Conservation (phyloP, 2,329 filamentous ascomycete species). For the Aspergillaceae sp. region DNA sequence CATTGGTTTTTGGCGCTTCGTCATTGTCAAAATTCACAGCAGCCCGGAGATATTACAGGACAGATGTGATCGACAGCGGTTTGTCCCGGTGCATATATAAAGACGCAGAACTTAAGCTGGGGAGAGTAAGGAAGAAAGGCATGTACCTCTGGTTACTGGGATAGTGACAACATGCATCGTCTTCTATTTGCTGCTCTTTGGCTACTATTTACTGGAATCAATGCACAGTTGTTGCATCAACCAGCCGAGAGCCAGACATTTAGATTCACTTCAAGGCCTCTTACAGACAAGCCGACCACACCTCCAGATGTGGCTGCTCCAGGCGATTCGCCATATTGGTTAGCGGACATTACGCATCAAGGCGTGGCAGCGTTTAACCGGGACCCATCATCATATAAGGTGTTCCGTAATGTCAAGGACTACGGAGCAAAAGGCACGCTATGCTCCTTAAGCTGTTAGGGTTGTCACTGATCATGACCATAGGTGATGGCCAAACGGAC, state of each 20-base stretch:
- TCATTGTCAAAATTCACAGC: not conserved
- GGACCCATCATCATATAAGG: constrained; percentile 16
- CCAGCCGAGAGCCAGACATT: constrained; percentile 6
- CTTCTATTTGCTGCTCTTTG: not conserved
- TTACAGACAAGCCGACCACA: not conserved
- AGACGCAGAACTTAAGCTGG: not conserved
- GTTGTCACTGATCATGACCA: not conserved
- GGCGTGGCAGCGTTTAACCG: constrained; percentile 21
- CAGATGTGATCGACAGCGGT: not conserved
- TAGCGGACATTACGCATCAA: constrained; percentile 24
- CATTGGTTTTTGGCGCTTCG: not conserved
- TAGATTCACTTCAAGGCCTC: constrained; percentile 1
- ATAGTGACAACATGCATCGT: constrained; percentile 1
- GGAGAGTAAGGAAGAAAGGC: no score
- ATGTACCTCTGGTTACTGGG: no score
- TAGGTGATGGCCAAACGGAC: constrained; percentile 43
- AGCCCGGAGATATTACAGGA: not conserved
- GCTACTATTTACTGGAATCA: constrained; percentile 7
- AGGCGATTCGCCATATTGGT: constrained; percentile 21
- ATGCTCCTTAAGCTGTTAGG: not conserved
- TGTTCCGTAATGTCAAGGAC: constrained; percentile 24
- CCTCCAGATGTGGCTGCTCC: constrained; percentile 3
- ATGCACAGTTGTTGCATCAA: constrained; percentile 1
- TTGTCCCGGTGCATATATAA: not conserved
- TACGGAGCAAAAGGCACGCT: constrained; percentile 23